phyloP scores from a whole-genome alignment of 768 basidiomycete species.

The Macrocybe gigantea region DNA sequence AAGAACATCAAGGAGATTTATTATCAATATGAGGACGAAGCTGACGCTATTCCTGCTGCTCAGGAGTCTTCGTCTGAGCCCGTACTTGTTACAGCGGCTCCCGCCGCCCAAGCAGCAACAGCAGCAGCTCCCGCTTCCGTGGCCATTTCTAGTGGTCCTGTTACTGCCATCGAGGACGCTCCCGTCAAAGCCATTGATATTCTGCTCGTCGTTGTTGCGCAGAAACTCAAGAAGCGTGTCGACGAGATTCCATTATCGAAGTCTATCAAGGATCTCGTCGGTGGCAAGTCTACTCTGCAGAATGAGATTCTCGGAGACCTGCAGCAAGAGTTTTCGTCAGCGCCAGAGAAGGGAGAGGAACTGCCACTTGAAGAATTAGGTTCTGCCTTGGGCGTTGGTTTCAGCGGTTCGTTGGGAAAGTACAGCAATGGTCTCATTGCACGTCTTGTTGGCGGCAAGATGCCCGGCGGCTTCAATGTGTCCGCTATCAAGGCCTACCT shows the following conservation, averaged over 20 bases:
- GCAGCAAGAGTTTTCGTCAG: constrained; percentile 89
- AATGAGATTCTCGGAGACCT: constrained; percentile 98
- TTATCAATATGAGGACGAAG: constrained; percentile 93
- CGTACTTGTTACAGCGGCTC: constrained; percentile 25
- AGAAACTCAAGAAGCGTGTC: constrained; percentile 95
- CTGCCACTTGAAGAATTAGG: constrained; percentile 95
- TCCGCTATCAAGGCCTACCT: constrained; percentile 88
- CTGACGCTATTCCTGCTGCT: constrained; percentile 32
- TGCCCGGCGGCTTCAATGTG: constrained; percentile 98
- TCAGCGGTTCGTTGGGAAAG: constrained; percentile 86
- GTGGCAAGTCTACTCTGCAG: constrained; percentile 97
- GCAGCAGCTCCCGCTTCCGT: constrained; percentile 36
- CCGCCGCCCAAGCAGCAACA: constrained; percentile 32
- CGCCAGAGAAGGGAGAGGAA: constrained; percentile 98
- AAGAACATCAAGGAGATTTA: constrained; percentile 98
- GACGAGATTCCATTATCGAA: constrained; percentile 87
- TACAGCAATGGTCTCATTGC: constrained; percentile 88
- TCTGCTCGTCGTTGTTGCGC: constrained; percentile 83
- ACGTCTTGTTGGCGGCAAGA: constrained; percentile 89
- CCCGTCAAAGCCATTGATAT: constrained; percentile 91
- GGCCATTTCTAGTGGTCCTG: constrained; percentile 53
- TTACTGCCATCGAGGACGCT: constrained; percentile 76
- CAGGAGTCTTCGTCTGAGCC: constrained; percentile 29
- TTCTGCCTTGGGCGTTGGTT: constrained; percentile 73
- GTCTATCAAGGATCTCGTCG: constrained; percentile 97